Base-by-base conservation (phyloP, 805 yeast genomes). In the Yamadazyma endophytica region DNA sequence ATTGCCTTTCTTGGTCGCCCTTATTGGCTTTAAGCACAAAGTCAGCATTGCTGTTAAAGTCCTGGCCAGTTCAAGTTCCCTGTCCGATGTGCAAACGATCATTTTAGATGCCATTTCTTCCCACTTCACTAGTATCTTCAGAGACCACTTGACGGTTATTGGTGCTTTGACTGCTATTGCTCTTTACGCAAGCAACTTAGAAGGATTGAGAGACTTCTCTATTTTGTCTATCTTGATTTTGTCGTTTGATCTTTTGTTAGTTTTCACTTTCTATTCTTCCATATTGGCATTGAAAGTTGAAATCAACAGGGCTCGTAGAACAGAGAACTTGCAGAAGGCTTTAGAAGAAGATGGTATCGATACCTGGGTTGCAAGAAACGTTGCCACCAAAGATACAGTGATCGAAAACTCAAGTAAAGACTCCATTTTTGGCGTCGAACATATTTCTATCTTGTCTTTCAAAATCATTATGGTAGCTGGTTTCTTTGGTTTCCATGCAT, bases 341-440 rank as follows among this genome's bases (percentile, higher is more conserved):
- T 68, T 90, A 42, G 92, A 89, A 63, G 98, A 90, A 54, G 98
- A 90, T 50, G 97, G 98, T 16, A 75, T 90, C 20, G 72, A 83
- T 26, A 75, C 77, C 23, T 56, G 65, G 28, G 82, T 83, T 20
- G 96, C 96, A 6, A 55, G 56, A 8, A 78, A 75, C 42, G 70
- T 77, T 22, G 89, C 88, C 21, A 77, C 79, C 12, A 59, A 52
- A 26, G 48, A 62, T 20, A 50, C 50, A 24, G n/a, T n/a, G n/a
- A n/a, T n/a, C n/a, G n/a, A n/a, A n/a, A 64, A 52, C 36, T 56
- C 40, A 44, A 73, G 42, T 33, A 59, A 64, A 40, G 42, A 53
- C 5, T 39, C 43, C 8, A 46, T 52, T 16, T 53, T 56, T 28
- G 44, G 43, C 32, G 36, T 50, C 6, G 38, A 45, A 27, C 43